Conservation (phyloP, 1,139 yeast species). For the Suhomyces maxii region DNA sequence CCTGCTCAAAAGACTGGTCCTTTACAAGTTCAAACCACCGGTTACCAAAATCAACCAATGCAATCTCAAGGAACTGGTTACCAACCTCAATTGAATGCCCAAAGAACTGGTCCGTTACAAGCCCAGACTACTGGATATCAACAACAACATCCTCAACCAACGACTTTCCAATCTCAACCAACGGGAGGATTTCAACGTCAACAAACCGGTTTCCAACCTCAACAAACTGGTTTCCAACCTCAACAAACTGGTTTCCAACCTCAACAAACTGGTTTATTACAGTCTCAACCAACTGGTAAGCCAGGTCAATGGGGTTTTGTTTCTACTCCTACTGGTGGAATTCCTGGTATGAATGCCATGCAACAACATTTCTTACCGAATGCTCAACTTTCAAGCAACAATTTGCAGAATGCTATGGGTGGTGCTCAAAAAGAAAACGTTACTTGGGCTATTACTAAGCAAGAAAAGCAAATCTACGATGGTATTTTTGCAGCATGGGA, state of each 20-base stretch:
- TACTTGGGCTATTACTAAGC: conserved; percentile 77
- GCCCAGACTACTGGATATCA: conserved; percentile 46
- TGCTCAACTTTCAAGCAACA: conserved; percentile 39
- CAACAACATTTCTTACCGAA: conserved; percentile 77
- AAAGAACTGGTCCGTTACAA: conserved; percentile 18
- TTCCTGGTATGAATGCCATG: conserved; percentile 76
- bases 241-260: conserved; percentile 48
- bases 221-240: conserved; percentile 35
- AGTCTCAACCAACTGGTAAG: conserved; percentile 62
- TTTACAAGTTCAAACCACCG: conserved; percentile 21
- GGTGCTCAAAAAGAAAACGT: conserved; percentile 51
- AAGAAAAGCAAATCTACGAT: conserved; percentile 85
- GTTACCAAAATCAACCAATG: conserved; percentile 15
- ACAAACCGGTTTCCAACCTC: conserved; percentile 33
- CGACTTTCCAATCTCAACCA: conserved; percentile 8
- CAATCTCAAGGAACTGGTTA: conserved; percentile 17
- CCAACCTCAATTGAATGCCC: conserved; percentile 11
- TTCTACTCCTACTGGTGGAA: conserved; percentile 68
- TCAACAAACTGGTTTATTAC: conserved; percentile 47
- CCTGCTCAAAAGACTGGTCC: conserved; percentile 44
- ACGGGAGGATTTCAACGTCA: conserved; percentile 20
- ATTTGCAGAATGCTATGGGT: conserved; percentile 54
- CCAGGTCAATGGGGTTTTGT: conserved; percentile 88
- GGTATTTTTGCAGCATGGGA: conserved; percentile 91
- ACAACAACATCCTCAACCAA: conserved; percentile 15